Evolutionary conservation across 805 yeast species (phyloP).

Genomic region (Ogataea haglerorum): DNA sequence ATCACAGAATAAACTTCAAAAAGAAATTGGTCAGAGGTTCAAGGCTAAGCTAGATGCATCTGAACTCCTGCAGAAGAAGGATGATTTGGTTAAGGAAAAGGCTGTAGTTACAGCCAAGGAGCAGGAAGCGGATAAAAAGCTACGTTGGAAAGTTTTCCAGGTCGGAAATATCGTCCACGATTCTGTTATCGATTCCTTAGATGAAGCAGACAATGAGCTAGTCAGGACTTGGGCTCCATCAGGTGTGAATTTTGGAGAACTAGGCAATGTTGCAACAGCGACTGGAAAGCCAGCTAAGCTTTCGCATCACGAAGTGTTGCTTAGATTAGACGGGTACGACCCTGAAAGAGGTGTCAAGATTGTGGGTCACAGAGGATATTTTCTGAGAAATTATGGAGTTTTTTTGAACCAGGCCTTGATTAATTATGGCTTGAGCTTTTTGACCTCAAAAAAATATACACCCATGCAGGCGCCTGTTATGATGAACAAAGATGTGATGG

Average conservation of each 20-base stretch:
- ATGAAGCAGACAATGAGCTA: slow-evolving; percentile 88
- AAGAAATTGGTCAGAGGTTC: slow-evolving; percentile 87
- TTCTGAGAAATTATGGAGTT: slow-evolving; percentile 92
- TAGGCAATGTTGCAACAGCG: slow-evolving; percentile 68
- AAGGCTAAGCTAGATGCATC: slow-evolving; percentile 94
- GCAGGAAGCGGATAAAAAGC: slow-evolving; percentile 70
- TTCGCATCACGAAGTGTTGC: slow-evolving; percentile 92
- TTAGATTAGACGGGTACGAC: slow-evolving; percentile 95
- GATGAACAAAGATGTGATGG: slow-evolving; percentile 99
- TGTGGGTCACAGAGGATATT: slow-evolving; percentile 98
- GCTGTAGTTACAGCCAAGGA: slow-evolving; percentile 62
- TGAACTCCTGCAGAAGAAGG: slow-evolving; percentile 80
- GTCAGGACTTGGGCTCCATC: slow-evolving; percentile 87
- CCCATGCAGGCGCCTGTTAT: slow-evolving; percentile 98
- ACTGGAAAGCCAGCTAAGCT: slow-evolving; percentile 72
- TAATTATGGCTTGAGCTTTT: slow-evolving; percentile 88
- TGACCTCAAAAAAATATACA: slow-evolving; percentile 67
- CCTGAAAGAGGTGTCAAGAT: slow-evolving; percentile 98
- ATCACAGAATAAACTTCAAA: slow-evolving; percentile 82
- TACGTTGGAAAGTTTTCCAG: slow-evolving; percentile 78
- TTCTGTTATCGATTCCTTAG: slow-evolving; percentile 78
- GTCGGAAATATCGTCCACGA: slow-evolving; percentile 95
- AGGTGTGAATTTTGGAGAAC: slow-evolving; percentile 45
- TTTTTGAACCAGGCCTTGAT: slow-evolving; percentile 97
- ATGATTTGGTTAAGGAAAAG: slow-evolving; percentile 66